Evolutionary conservation across 441 rosid species (phyloP).

Genomic region (Arabidopsis lyrata): DNA sequence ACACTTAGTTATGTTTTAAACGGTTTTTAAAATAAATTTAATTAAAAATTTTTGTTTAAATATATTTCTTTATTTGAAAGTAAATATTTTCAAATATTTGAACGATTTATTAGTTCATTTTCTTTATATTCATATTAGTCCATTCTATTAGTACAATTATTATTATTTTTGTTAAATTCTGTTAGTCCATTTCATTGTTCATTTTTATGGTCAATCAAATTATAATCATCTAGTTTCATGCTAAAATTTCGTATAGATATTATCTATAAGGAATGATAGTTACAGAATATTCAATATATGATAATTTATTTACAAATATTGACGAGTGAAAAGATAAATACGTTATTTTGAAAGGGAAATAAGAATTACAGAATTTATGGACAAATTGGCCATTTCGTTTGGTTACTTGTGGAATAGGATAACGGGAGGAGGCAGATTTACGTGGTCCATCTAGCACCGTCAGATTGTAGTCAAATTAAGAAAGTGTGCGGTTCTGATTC

Average conservation of each 20-base stretch:
- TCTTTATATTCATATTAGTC: too few species aligned
- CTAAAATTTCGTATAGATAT: neutral
- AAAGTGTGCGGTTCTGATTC: constrained; percentile 32
- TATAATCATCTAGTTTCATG: neutral
- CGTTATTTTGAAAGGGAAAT: neutral
- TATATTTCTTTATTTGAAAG: too few species aligned
- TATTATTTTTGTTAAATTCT: too few species aligned
- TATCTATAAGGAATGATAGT: neutral
- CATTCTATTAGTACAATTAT: too few species aligned
- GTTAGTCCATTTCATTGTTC: neutral
- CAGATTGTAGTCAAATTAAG: constrained; percentile 8
- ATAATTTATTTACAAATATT: neutral
- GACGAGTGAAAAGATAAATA: constrained; percentile 20
- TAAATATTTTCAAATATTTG: too few species aligned
- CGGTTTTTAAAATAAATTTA: too few species aligned
- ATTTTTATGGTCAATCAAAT: neutral
- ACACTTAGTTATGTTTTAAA: too few species aligned
- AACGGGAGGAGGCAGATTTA: constrained; percentile 39
- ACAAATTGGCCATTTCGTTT: constrained; percentile 37
- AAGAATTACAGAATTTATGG: constrained; percentile 5
- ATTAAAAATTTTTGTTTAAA: too few species aligned
- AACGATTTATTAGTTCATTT: too few species aligned
- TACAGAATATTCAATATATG: neutral
- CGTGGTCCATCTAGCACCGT: constrained; percentile 40
- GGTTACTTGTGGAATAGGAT: constrained; percentile 32